Evolutionary conservation across 73 alveolate genomes (phyloP), one percentile per base, ranked within the genome.

Genomic region (Diophrys sp.): DNA sequence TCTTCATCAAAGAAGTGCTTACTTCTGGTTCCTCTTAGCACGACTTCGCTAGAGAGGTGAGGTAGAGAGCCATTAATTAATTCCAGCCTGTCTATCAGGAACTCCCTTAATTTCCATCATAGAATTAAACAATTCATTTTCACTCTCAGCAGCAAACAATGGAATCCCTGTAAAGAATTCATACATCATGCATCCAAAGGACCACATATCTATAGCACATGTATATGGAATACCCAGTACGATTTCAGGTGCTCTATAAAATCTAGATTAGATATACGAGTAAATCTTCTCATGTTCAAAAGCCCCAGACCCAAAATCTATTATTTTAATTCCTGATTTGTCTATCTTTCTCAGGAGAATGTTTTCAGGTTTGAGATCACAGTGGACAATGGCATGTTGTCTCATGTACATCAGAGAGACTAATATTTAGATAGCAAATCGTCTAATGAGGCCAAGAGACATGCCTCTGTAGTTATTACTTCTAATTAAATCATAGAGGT

Each of bases 291-390:
- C 93, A 23, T 77, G 81, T 73, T 87, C 88, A 77, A 82, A 93
- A 33, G 96, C 90, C 25, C 94, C 82, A 56, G 92, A 75, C 28
- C 98, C 98, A 80, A 92, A 94, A 87, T 94, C 98, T 26, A 94
- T 94, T 56, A 94, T 83, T 84, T 94, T 94, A 0, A 94, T 82
- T 44, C 93, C 94, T 44, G 95, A 80, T 70, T 73, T 44, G 33
- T 73, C 74, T 23, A 23, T 14, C 23, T 55, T 5, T 14, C 67
- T 1, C 11, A 75, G 83, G 55, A 75, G 69, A 29, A 75, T 75
- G 75, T 75, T 75, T 31, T 75, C 83, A 44, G 83, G 83, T 28
- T 75, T 75, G 24, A 75, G n/a, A 56, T 75, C 83, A 23, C 83
- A 75, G 56, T 75, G 83, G 18, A 75, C 67, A 1, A 75, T 55